phyloP scores from a whole-genome alignment of 805 yeast species.

The Tetrapisispora pingtungensis region DNA sequence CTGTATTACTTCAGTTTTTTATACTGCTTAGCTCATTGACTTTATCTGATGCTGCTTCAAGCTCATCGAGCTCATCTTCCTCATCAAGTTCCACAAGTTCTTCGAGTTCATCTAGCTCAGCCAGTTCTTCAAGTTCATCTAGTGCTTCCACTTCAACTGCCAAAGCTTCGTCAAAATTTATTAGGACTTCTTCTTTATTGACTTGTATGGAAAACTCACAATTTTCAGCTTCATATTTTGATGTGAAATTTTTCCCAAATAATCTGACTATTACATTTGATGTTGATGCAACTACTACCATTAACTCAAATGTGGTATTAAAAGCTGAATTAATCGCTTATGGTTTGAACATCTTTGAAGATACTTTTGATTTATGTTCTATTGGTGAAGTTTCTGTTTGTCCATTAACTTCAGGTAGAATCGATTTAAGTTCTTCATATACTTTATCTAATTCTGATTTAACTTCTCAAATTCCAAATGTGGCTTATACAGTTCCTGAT shows the following conservation, averaged over 20 bases:
- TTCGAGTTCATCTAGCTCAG: not conserved
- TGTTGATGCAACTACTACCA: slow-evolving; percentile 68
- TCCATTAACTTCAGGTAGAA: slow-evolving; percentile 81
- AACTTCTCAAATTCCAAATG: slow-evolving; percentile 53
- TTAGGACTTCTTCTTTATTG: slow-evolving; percentile 58
- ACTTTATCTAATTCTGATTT: slow-evolving; percentile 31
- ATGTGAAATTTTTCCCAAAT: slow-evolving; percentile 60
- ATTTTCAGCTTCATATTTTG: slow-evolving; percentile 75
- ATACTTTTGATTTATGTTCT: slow-evolving; percentile 54
- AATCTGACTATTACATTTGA: slow-evolving; percentile 55
- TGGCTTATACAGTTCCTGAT: slow-evolving; percentile 89
- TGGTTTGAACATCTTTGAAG: slow-evolving; percentile 57
- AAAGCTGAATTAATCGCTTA: slow-evolving; percentile 61
- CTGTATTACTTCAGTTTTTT: not conserved
- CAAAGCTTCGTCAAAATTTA: slow-evolving; percentile 3
- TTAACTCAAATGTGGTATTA: slow-evolving; percentile 63
- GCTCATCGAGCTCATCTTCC: not conserved
- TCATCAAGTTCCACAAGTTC: not conserved
- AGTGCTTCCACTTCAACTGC: not conserved
- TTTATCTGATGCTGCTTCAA: not conserved
- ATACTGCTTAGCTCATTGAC: not conserved
- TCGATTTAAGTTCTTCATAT: slow-evolving; percentile 53
- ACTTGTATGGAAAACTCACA: slow-evolving; percentile 90
- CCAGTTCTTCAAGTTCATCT: not conserved
- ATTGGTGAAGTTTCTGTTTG: slow-evolving; percentile 51